Conservation (phyloP, 306 rosid species). For the Ziziphus jujuba region DNA sequence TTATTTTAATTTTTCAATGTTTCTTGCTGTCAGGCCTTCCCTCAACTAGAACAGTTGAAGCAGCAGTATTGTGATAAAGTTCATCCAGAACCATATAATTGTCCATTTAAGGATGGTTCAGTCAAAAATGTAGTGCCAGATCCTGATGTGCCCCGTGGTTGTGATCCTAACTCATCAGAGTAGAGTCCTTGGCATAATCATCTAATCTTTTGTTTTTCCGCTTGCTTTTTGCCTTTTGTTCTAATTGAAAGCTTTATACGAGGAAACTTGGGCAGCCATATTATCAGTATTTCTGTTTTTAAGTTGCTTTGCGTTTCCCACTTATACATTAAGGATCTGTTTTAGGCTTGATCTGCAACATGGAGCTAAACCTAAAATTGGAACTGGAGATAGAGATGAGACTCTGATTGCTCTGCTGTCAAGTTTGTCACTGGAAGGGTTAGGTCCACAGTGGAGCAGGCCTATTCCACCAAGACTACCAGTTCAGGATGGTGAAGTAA, state of each 20-base stretch:
- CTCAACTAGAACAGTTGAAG: constrained; percentile 71
- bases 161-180: constrained; percentile 75
- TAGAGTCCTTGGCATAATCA: constrained; percentile 36
- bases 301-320: neutral
- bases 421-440: constrained; percentile 68
- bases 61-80: constrained; percentile 63
- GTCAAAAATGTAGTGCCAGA: constrained; percentile 72
- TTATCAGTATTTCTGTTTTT: neutral
- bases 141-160: constrained; percentile 76
- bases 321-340: constrained; percentile 26
- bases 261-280: neutral
- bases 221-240: neutral
- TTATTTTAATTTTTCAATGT: constrained; percentile 26
- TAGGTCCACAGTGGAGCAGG: constrained; percentile 86
- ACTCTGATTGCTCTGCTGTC: constrained; percentile 68
- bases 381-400: constrained; percentile 89
- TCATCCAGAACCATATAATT: constrained; percentile 48
- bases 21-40: constrained; percentile 59
- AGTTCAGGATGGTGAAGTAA: constrained; percentile 80
- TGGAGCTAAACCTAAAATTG: constrained; percentile 70
- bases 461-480: constrained; percentile 97
- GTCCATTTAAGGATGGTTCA: constrained; percentile 52
- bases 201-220: constrained; percentile 1
- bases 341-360: constrained; percentile 77
- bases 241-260: constrained; percentile 3